Base-by-base conservation (phyloP, 495 filamentous ascomycete species). In the Cercophora scortea region DNA sequence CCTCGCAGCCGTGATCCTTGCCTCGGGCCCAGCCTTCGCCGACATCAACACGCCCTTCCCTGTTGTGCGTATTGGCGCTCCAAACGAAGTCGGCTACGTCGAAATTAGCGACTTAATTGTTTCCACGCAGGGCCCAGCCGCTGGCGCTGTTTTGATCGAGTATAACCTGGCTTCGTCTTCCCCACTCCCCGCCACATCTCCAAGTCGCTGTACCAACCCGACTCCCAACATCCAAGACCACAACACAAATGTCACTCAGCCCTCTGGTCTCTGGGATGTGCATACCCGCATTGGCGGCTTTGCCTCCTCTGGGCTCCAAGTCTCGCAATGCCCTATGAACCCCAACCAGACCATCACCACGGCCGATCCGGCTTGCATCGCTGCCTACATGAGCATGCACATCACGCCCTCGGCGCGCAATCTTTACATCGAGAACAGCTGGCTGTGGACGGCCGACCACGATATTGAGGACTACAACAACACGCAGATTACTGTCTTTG, bases 371-470 rank as follows among this genome's bases (percentile, higher is more conserved):
- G 61, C 58, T 1, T 90, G 87, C 62, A 79, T 78, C 61, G 86
- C 81, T 8, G 81, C 86, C 2, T 91, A 90, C 73, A 77, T 91
- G 70, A 79, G 90, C 49, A 72, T 97, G 36, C 89, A 94, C 61
- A 70, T 95, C 42, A 90, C 89, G 3, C 64, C 78, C 44, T 72
- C 77, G n/a, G 87, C 79, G 0, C 79, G 79, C 18, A 79, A 83
- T 13, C 55, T 80, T 9, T 93, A 95, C 65, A 67, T 95, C 45
- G 90, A 95, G 70, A 96, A 97, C 68, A 83, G 79, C 54, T 97
- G 92, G 92, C 82, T 87, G 61, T 97, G 92, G 91, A 88, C 89
- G 32, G 83, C 91, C 1, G 92, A 96, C 62, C 91, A 96, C 69
- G 91, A 96, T 62, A 77, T 82, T 2, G 56, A 73, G 9, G 83